phyloP scores from a whole-genome alignment of 257 asterid genomes.

The Mentha longifolia region DNA sequence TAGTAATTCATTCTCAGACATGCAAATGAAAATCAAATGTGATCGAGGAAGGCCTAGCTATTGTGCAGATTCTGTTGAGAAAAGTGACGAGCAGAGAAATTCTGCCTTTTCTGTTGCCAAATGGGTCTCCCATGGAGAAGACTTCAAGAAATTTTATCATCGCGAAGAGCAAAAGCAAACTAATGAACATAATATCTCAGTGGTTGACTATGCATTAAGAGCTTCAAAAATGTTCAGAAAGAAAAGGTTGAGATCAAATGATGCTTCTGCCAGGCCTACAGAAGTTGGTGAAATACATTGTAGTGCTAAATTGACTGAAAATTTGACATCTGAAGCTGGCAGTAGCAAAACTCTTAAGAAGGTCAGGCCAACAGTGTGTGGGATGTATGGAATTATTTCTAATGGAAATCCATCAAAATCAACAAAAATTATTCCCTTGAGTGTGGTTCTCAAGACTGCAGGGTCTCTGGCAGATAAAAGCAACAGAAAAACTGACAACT shows the following conservation, averaged over 20 bases:
- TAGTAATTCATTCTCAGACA: constrained; percentile 28
- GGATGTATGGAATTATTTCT: constrained; percentile 64
- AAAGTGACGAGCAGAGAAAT: constrained; percentile 38
- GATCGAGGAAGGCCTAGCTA: constrained; percentile 37
- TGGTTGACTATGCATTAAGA: neutral
- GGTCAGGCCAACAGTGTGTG: constrained; percentile 59
- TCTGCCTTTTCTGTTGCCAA: constrained; percentile 35
- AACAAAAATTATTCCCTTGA: constrained; percentile 50
- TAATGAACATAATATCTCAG: constrained; percentile 29
- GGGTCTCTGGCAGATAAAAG: constrained; percentile 29
- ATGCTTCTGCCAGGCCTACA: constrained; percentile 33
- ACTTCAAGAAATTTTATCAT: constrained; percentile 28
- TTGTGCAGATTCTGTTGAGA: constrained; percentile 37
- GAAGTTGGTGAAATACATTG: constrained; percentile 28
- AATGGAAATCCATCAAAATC: constrained; percentile 53
- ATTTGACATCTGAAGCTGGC: constrained; percentile 37
- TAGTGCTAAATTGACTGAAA: constrained; percentile 38
- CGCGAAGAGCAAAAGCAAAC: constrained; percentile 37
- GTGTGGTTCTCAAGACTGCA: constrained; percentile 40
- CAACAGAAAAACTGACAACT: constrained; percentile 31
- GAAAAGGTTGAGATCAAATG: constrained; percentile 44
- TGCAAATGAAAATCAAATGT: constrained; percentile 34
- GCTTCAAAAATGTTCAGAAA: constrained; percentile 36
- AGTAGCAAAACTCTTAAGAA: constrained; percentile 29
- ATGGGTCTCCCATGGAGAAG: constrained; percentile 31